phyloP scores from a whole-genome alignment of 768 basidiomycete genomes.

The Trametes sanguinea region DNA sequence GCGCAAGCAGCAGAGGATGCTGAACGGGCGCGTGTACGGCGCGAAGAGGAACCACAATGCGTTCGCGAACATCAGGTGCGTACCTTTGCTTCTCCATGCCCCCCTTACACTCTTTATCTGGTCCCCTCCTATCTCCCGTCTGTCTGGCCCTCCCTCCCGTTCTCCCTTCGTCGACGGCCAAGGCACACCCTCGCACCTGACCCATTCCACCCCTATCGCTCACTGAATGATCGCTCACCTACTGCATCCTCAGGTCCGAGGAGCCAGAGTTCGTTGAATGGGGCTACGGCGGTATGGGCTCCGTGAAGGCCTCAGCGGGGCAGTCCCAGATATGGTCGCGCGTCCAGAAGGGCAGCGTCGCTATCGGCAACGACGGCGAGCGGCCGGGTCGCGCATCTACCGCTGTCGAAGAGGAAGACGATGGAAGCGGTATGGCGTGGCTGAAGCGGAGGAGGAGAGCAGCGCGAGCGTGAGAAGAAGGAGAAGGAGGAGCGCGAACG shows the following conservation, averaged over 20 bases:
- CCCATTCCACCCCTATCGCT: neutral
- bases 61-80: constrained; percentile 52
- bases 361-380: constrained; percentile 23
- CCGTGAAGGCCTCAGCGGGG: constrained; percentile 27
- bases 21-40: constrained; percentile 88
- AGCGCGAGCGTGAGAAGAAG: constrained; percentile 51
- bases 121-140: neutral
- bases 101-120: neutral
- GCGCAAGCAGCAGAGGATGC: constrained; percentile 46
- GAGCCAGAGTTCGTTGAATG: constrained; percentile 91
- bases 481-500: constrained; percentile 43
- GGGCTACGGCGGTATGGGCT: constrained; percentile 88
- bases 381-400: neutral
- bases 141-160: neutral
- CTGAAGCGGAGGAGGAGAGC: constrained; percentile 63
- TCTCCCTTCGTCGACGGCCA: neutral
- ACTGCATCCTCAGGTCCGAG: constrained; percentile 37
- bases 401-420: constrained; percentile 55
- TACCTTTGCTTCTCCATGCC: constrained; percentile 1
- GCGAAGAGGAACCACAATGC: constrained; percentile 47
- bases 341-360: constrained; percentile 27
- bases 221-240: neutral
- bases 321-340: constrained; percentile 25
- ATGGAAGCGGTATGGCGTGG: constrained; percentile 89
- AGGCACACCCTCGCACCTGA: neutral